Percentiles rank a stretch among this genome's conserved stretches.
These are phyloP conservation scores for Lineolata rhizophorae DNA, from an alignment of 495 filamentous ascomycete species.

Conservation along the genomic window DNA sequence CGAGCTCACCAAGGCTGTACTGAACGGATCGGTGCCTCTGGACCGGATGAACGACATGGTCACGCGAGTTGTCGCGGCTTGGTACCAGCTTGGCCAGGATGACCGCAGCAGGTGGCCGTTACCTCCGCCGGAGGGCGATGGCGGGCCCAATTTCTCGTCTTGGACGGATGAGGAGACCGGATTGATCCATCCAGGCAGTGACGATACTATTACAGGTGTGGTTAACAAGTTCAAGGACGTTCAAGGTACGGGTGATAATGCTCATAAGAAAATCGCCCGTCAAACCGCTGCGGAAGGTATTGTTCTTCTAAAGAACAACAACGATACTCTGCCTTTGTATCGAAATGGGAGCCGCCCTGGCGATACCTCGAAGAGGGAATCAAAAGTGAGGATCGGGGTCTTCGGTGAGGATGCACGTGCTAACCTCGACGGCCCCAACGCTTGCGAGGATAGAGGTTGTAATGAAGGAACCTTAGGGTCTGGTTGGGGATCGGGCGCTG, in stretches of 20 bases:
- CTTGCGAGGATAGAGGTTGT: slow-evolving; percentile 53
- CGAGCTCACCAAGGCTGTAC: slow-evolving; percentile 48
- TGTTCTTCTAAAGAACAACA: slow-evolving; percentile 62
- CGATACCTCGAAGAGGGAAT: slow-evolving; percentile 15
- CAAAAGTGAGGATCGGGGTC: slow-evolving; percentile 41
- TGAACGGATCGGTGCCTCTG: slow-evolving; percentile 70
- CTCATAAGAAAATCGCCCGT: slow-evolving; percentile 47
- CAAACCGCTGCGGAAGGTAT: slow-evolving; percentile 66
- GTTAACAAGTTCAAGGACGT: slow-evolving; percentile 67
- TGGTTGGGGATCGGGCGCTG: slow-evolving; percentile 82
- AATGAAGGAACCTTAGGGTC: slow-evolving; percentile 67
- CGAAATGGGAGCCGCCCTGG: slow-evolving; percentile 24
- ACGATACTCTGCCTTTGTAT: slow-evolving; percentile 38
- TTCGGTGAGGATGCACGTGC: slow-evolving; percentile 69
- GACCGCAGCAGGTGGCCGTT: slow-evolving; percentile 33
- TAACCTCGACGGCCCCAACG: slow-evolving; percentile 45
- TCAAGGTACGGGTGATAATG: slow-evolving; percentile 31
- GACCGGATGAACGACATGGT: slow-evolving; percentile 85
- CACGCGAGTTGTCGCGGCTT: slow-evolving; percentile 71
- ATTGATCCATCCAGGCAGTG: slow-evolving; percentile 38
- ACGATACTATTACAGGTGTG: slow-evolving; percentile 29
- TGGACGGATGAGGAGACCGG: slow-evolving; percentile 60
- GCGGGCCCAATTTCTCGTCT: slow-evolving; percentile 74
- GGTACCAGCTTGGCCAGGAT: slow-evolving; percentile 82
- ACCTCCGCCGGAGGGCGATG: slow-evolving; percentile 32